Evolutionary conservation across 768 basidiomycete genomes (phyloP), one percentile per base, ranked within the genome.

Genomic region (Hygrophoropsis aurantiaca): DNA sequence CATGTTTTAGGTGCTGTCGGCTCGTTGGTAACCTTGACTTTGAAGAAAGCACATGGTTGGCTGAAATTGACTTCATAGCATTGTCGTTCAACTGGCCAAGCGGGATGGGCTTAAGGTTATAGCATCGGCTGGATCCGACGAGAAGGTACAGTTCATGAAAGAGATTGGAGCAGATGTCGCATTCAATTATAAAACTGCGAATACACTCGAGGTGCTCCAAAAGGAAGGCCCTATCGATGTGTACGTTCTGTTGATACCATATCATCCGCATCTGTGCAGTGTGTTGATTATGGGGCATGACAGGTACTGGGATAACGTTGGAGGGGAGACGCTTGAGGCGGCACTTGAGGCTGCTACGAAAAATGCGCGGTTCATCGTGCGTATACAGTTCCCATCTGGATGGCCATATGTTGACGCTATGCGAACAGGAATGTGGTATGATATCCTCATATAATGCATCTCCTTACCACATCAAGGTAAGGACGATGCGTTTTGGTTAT

Each of bases 151-250:
- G 5, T 85, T 77, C 56, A 64, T 85, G 64, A 74, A 73, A 40
- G 72, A 74, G 3, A 53, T 85, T n/a, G 87, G 85, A 1, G 79
- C 80, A 0, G 85, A 90, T 54, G 75, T 84, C 5, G 80, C 74
- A 0, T 87, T 87, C 70, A 87, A 89, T 61, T 88, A 85, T 67
- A 85, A 90, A 73, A 86, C 75, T 0, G 69, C 69, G 1, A 67
- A 69, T 39, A 80, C 78, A 0, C 56, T 55, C 1, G 77, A 82
- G 11, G 68, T 85, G 3, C 65, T 90, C 27, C 57, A 59, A 49
- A 73, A 73, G 48, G 74, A 87, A 53, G 84, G 84, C 2, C 79
- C 76, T 0, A 72, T 85, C 36, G 70, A 83, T 55, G 62, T 82
- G 68, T 80, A 62, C 50, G 51, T 53, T 24, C 6, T 30, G 7